Evolutionary conservation across 345 rosid genomes (phyloP).

Genomic region (Lepidium didymum): DNA sequence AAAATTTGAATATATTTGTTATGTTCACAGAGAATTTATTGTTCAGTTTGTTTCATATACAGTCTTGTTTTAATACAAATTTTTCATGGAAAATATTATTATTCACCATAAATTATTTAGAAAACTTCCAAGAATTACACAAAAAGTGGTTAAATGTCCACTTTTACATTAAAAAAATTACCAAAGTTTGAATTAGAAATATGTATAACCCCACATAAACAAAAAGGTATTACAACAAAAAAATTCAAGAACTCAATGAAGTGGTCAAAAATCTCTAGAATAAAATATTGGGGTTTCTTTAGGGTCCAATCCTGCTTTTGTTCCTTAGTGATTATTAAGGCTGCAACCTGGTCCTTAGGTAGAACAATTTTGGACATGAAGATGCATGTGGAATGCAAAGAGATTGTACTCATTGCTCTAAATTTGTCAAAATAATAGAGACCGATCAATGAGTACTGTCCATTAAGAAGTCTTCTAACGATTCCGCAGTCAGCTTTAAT

Average conservation of each 20-base stretch:
- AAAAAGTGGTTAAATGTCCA: no score
- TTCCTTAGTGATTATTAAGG: background rate
- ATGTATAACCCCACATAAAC: no score
- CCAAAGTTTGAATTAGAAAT: no score
- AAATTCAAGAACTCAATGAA: no score
- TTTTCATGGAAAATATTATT: background rate
- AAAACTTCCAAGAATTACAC: no score
- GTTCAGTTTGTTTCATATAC: background rate
- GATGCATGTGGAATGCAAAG: conserved; percentile 12
- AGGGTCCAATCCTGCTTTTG: background rate
- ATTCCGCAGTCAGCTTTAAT: background rate
- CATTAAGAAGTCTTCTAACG: background rate
- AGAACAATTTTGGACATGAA: background rate
- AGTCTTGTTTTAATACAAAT: background rate
- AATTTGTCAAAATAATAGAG: conserved; percentile 1
- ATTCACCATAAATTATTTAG: no score
- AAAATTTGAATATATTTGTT: background rate
- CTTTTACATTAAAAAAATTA: no score
- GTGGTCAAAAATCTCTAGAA: no score
- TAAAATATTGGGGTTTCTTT: no score
- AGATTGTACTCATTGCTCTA: background rate
- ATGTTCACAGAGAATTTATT: background rate
- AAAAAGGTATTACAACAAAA: no score
- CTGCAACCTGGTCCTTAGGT: background rate
- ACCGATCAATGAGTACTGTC: background rate